Conservation (phyloP, 2,329 filamentous ascomycete genomes). For the Lomentospora prolificans region DNA sequence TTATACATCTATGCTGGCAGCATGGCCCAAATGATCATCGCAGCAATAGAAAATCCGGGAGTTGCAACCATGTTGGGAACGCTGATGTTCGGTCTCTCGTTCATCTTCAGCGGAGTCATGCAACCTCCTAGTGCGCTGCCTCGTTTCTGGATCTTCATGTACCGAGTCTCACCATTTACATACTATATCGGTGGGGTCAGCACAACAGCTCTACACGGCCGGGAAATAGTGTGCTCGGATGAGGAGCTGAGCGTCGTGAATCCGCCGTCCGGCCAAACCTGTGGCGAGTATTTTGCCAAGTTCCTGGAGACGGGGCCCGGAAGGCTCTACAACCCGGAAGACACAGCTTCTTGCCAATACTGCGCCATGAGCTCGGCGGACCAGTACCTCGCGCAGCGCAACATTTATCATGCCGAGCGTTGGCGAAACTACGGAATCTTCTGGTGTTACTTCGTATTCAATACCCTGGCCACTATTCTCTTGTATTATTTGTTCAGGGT, state of each 20-base stretch:
- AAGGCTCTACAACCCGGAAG: neutral
- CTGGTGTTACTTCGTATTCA: neutral
- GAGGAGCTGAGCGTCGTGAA: neutral
- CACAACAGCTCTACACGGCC: neutral
- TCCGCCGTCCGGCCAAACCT: neutral
- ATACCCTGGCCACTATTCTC: neutral
- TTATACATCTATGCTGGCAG: constrained; percentile 57
- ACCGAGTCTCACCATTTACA: constrained; percentile 57
- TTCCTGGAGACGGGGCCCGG: neutral
- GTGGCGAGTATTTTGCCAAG: neutral
- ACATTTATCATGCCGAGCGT: neutral
- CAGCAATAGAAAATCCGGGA: constrained; percentile 48
- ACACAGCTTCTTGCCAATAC: neutral
- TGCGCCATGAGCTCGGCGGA: neutral
- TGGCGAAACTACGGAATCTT: neutral
- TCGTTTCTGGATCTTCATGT: constrained; percentile 64
- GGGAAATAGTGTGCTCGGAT: neutral
- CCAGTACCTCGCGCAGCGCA: neutral
- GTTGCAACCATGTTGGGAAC: constrained; percentile 22
- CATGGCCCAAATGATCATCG: constrained; percentile 52
- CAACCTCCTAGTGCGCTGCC: constrained; percentile 31
- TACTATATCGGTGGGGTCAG: constrained; percentile 31
- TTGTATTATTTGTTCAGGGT: neutral
- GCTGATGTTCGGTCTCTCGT: constrained; percentile 49
- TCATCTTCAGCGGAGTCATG: constrained; percentile 45